Evolutionary conservation across 495 filamentous ascomycete genomes (phyloP).

Genomic region (Letharia columbiana): DNA sequence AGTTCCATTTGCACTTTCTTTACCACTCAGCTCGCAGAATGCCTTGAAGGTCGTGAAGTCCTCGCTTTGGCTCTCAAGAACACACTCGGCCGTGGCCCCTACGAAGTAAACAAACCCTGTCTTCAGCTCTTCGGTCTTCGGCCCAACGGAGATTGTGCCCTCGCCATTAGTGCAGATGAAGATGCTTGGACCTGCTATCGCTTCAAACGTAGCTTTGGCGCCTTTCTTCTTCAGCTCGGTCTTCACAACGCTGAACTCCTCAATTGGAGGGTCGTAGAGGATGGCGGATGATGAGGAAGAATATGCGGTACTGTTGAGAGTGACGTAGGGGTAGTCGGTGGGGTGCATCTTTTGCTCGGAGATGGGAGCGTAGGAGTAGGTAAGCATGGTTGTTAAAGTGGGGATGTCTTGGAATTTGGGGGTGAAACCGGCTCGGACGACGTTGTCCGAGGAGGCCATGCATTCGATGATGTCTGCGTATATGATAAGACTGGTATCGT

Average conservation of each 20-base stretch:
- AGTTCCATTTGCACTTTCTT: conserved; percentile 38
- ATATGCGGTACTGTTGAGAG: conserved; percentile 70
- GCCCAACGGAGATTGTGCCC: conserved; percentile 76
- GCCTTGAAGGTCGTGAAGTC: conserved; percentile 87
- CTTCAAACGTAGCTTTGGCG: conserved; percentile 77
- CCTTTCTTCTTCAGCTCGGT: conserved; percentile 60
- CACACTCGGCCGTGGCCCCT: conserved; percentile 77
- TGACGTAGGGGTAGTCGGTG: conserved; percentile 70
- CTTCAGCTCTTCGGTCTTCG: conserved; percentile 62
- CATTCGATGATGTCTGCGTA: conserved; percentile 83
- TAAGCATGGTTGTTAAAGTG: conserved; percentile 85
- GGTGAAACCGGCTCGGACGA: conserved; percentile 93
- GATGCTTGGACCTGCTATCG: conserved; percentile 81
- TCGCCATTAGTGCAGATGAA: conserved; percentile 78
- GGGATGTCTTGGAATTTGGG: conserved; percentile 96
- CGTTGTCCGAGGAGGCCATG: conserved; percentile 97
- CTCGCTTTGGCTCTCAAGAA: conserved; percentile 58
- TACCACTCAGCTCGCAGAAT: conserved; percentile 74
- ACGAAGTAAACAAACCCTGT: conserved; percentile 87
- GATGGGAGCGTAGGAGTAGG: conserved; percentile 89
- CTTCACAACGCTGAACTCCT: conserved; percentile 89
- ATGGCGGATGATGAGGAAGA: conserved; percentile 56
- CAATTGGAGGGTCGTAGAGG: conserved; percentile 91
- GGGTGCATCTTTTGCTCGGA: conserved; percentile 88
- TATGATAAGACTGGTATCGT: not conserved